phyloP scores from a whole-genome alignment of 2,329 filamentous ascomycete genomes.

The Alternaria ventricosa region DNA sequence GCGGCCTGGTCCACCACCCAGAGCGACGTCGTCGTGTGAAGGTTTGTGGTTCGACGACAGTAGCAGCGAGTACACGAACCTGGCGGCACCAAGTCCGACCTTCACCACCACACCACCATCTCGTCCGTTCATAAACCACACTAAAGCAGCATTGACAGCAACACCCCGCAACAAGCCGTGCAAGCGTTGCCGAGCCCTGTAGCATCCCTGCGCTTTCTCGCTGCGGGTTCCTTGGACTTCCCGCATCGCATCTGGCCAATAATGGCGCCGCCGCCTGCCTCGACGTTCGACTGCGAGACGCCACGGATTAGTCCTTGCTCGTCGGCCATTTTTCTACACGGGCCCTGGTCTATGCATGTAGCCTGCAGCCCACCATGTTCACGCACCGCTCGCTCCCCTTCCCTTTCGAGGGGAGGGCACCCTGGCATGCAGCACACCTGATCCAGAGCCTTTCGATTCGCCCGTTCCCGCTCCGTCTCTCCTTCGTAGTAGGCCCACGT shows the following conservation, averaged over 20 bases:
- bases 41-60: slow-evolving; percentile 37
- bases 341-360: slow-evolving; percentile 44
- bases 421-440: slow-evolving; percentile 46
- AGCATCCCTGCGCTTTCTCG: slow-evolving; percentile 35
- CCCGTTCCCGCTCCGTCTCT: slow-evolving; percentile 42
- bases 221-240: slow-evolving; percentile 48
- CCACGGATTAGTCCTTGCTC: slow-evolving; percentile 48
- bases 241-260: slow-evolving; percentile 48
- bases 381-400: slow-evolving; percentile 40
- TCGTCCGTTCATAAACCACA: slow-evolving; percentile 26
- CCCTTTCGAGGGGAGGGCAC: slow-evolving; percentile 41
- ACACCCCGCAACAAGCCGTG: slow-evolving; percentile 48
- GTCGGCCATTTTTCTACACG: slow-evolving; percentile 50
- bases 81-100: slow-evolving; percentile 28
- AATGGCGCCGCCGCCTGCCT: slow-evolving; percentile 43
- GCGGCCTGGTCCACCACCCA: not conserved
- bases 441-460: slow-evolving; percentile 47
- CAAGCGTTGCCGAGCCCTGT: slow-evolving; percentile 53
- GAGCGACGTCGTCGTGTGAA: slow-evolving; percentile 5
- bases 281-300: slow-evolving; percentile 45
- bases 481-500: slow-evolving; percentile 45
- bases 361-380: slow-evolving; percentile 45
- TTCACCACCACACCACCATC: slow-evolving; percentile 24
- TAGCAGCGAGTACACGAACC: slow-evolving; percentile 36
- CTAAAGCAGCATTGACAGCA: slow-evolving; percentile 37